Evolutionary conservation across 306 rosid species (phyloP).

Genomic region (Leucaena leucocephala): DNA sequence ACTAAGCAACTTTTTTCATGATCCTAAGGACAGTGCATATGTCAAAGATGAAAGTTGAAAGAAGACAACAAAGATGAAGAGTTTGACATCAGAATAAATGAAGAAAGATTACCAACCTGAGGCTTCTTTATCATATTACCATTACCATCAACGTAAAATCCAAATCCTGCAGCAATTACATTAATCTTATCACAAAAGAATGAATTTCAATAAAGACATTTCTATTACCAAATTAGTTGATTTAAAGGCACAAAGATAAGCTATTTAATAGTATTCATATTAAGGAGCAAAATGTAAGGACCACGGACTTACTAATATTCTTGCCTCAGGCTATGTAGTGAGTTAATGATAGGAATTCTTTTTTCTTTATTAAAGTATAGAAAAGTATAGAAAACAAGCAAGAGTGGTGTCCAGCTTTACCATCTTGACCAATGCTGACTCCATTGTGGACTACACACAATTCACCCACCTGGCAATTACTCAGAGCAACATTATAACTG

Average conservation of each 20-base stretch:
- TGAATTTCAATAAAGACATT: slow-evolving; percentile 7
- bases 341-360: slow-evolving; percentile 1
- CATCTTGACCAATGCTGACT: slow-evolving; percentile 95
- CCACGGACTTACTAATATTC: slow-evolving; percentile 3
- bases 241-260: not conserved
- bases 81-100: no score
- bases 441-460: slow-evolving; percentile 83
- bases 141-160: slow-evolving; percentile 73
- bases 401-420: slow-evolving; percentile 48
- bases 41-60: not conserved
- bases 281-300: not conserved
- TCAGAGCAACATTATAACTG: slow-evolving; percentile 77
- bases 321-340: slow-evolving; percentile 22
- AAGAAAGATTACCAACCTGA: slow-evolving; percentile 60
- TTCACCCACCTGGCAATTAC: slow-evolving; percentile 79
- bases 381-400: slow-evolving; percentile 26
- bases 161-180: slow-evolving; percentile 67
- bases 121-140: slow-evolving; percentile 87
- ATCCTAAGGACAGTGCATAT: not conserved
- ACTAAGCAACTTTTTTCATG: no score
- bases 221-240: slow-evolving; percentile 24
- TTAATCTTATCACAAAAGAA: slow-evolving; percentile 11
- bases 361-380: not conserved
- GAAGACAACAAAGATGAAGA: not conserved
- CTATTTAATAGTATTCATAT: slow-evolving; percentile 44